Conservation (phyloP, 345 rosid genomes). For the Toxicodendron radicans region DNA sequence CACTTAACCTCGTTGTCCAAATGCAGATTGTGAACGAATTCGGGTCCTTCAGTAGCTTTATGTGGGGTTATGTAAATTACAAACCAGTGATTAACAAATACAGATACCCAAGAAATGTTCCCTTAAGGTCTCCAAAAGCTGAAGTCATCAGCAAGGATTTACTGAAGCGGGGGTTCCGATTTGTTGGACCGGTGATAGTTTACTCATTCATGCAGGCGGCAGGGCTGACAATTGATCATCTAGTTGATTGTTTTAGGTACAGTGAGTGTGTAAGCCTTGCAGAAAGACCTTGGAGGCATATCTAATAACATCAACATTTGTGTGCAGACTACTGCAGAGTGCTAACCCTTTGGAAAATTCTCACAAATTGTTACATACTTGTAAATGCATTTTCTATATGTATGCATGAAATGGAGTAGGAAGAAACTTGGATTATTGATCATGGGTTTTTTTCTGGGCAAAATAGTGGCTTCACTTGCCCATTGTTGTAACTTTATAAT, state of each 20-base stretch:
- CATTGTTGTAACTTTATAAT: not conserved
- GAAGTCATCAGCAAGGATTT: slow-evolving; percentile 82
- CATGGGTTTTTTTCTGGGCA: not conserved
- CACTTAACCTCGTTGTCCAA: not conserved
- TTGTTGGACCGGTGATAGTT: slow-evolving; percentile 92
- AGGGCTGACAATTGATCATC: slow-evolving; percentile 86
- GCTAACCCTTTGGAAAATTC: not conserved
- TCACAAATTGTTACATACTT: not conserved
- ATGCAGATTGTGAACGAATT: slow-evolving; percentile 64
- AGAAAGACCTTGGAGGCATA: slow-evolving; percentile 91
- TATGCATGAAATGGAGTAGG: slow-evolving; percentile 1
- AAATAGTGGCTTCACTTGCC: not conserved
- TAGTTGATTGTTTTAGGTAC: slow-evolving; percentile 79
- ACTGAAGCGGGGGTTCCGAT: slow-evolving; percentile 75
- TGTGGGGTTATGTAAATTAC: slow-evolving; percentile 85
- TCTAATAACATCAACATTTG: slow-evolving; percentile 23
- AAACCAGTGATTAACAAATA: slow-evolving; percentile 69
- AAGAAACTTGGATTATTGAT: slow-evolving; percentile 5
- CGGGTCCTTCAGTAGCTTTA: slow-evolving; percentile 83
- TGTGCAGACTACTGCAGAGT: not conserved
- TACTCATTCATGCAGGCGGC: slow-evolving; percentile 96
- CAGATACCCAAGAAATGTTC: slow-evolving; percentile 81
- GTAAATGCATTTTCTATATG: not conserved
- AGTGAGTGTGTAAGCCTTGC: slow-evolving; percentile 76
- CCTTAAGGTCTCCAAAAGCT: slow-evolving; percentile 81